A percentile compares a stretch with the other conserved stretches of the same genome.
phyloP scores from a whole-genome alignment of 805 yeast species.

The Suhomyces kilbournensis region DNA sequence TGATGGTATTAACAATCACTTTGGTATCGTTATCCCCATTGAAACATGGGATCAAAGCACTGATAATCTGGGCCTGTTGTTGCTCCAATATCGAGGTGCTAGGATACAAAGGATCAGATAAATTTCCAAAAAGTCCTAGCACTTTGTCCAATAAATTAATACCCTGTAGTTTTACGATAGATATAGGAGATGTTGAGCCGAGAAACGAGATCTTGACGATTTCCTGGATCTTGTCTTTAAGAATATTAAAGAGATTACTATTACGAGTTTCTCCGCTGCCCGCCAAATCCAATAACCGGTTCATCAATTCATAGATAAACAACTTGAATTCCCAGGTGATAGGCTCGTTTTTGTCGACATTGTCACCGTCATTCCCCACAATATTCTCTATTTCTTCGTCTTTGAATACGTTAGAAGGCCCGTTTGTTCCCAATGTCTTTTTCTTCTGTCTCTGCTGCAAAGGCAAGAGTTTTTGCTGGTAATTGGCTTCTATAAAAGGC shows the following conservation, averaged over 20 bases:
- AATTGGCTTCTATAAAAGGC: conserved; percentile 36
- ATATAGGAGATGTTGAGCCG: conserved; percentile 72
- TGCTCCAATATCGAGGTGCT: conserved; percentile 75
- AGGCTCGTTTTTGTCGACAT: conserved; percentile 50
- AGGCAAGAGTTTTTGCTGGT: conserved; percentile 40
- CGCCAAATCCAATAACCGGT: conserved; percentile 41
- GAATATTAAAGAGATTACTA: conserved; percentile 33
- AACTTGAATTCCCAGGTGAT: conserved; percentile 56
- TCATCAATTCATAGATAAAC: conserved; percentile 46
- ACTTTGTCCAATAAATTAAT: conserved; percentile 62
- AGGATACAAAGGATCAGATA: conserved; percentile 70
- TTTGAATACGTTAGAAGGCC: conserved; percentile 27
- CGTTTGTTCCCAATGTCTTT: conserved; percentile 15
- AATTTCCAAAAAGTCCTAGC: conserved; percentile 55
- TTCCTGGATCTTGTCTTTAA: conserved; percentile 53
- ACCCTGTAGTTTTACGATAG: conserved; percentile 61
- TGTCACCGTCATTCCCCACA: conserved; percentile 30
- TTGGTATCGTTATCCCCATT: conserved; percentile 66
- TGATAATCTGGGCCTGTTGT: conserved; percentile 90
- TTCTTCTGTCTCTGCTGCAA: conserved; percentile 42
- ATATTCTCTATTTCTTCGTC: conserved; percentile 43
- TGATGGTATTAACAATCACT: conserved; percentile 73
- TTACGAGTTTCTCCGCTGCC: conserved; percentile 29
- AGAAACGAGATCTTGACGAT: conserved; percentile 75
- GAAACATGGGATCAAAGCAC: conserved; percentile 88